These are phyloP conservation scores for Colletotrichum abscissum DNA, from an alignment of 2,329 filamentous ascomycete species.

Conservation along the genomic window DNA sequence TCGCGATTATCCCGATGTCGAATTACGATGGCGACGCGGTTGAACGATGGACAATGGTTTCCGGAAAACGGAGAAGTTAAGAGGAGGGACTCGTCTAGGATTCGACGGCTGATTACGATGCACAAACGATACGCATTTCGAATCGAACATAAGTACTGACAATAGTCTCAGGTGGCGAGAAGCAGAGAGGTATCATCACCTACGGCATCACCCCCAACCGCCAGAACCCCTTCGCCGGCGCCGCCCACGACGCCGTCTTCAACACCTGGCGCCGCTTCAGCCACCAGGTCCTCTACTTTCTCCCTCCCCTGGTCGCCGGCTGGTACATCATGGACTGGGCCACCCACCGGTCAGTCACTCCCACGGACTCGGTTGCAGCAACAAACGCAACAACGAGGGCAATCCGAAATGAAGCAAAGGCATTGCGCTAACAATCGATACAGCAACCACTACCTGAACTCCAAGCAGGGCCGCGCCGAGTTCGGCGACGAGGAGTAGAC, in stretches of 20 bases:
- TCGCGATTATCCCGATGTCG: background rate
- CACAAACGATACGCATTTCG: background rate
- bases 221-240: conserved; percentile 86
- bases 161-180: conserved; percentile 59
- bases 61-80: no score
- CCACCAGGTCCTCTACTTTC: conserved; percentile 89
- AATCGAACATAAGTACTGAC: conserved; percentile 17
- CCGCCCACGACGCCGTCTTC: conserved; percentile 86
- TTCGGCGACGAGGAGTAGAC: conserved; percentile 56
- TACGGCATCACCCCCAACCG: conserved; percentile 89
- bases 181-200: conserved; percentile 72
- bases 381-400: background rate
- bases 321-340: conserved; percentile 94
- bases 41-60: background rate
- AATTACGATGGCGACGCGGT: conserved; percentile 1
- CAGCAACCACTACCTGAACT: conserved; percentile 86
- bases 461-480: conserved; percentile 76
- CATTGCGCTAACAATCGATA: conserved; percentile 28
- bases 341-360: conserved; percentile 79
- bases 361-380: background rate
- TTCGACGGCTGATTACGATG: background rate
- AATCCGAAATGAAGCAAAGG: background rate
- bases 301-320: conserved; percentile 79
- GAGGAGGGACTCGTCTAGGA: background rate
- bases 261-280: conserved; percentile 92